Percentiles rank a stretch among this genome's conserved stretches.
Evolutionary conservation across 441 rosid genomes (phyloP).

Genomic region (Eutrema salsugineum): DNA sequence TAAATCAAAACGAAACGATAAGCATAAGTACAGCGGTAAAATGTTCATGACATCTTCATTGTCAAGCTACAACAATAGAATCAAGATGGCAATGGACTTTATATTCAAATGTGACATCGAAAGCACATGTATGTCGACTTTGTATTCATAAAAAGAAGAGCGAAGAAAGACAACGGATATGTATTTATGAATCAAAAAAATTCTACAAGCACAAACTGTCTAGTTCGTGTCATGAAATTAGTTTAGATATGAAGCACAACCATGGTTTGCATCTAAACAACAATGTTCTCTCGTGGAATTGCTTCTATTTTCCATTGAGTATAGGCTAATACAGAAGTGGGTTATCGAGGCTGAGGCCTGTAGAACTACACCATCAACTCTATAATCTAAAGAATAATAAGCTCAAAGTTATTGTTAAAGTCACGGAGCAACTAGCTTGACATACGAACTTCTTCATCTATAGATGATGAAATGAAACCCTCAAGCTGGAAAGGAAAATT

Average conservation of each 20-base stretch:
- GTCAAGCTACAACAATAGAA: not conserved
- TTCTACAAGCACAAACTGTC: not conserved
- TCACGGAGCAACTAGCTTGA: not conserved
- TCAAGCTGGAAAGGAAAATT: not conserved
- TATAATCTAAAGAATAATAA: not conserved
- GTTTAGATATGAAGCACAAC: not conserved
- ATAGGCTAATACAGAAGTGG: not conserved
- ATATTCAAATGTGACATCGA: not conserved
- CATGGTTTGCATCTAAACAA: not conserved
- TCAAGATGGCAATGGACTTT: not conserved
- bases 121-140: not conserved
- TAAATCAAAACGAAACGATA: constrained; percentile 10
- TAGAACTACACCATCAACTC: not conserved
- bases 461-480: not conserved
- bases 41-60: not conserved
- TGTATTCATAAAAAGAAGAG: too few relatives aligned
- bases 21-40: not conserved
- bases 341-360: not conserved
- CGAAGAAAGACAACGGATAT: not conserved
- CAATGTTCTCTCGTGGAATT: not conserved
- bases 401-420: not conserved
- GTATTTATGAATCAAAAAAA: not conserved
- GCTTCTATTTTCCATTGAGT: not conserved
- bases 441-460: not conserved
- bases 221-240: not conserved